Base-by-base conservation (phyloP, 2,329 filamentous ascomycete genomes). In the Colletotrichum navitas region DNA sequence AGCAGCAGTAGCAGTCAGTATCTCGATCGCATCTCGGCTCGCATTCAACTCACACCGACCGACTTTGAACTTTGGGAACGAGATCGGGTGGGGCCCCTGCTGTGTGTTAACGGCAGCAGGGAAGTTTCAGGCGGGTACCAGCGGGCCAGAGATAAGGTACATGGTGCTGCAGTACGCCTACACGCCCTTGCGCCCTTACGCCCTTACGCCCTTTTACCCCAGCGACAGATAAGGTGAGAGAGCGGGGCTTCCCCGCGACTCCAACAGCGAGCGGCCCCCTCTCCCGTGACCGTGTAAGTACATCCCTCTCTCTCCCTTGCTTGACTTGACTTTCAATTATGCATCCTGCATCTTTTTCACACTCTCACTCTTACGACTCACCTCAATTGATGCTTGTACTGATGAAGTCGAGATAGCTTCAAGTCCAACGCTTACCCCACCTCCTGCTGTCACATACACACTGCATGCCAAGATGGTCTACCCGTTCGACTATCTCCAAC, bases 401-500 rank as follows among this genome's bases (percentile, higher is more conserved):
- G 36, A n/a, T 29, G 60, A 41, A 18, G n/a, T 21, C n/a, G 47
- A 24, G 11, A 26, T 21, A 51, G 45, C n/a, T n/a, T 59, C 63
- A 49, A 14, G 32, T 24, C 43, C 39, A 64, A 29, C 21, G 34
- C 5, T 34, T 6, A 47, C 45, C 29, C 26, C 36, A 7, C 21
- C 18, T 26, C 24, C 29, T 18, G 34, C 29, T 18, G 34, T 18
- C 14, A 36, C 56, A 45, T n/a, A 47, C 47, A 49, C 34, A 12
- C 43, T 5, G 6, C 8, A 51, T 52, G 32, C 24, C 36, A 71
- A 70, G 69, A 74, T 74, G 73, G 71, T 71, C 51, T 73, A 73
- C n/a, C 68, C 71, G n/a, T 79, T 85, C 51, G 83, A 86, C 71
- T 94, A 94, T 78, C 85, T 94, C 76, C 88, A 92, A 77, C 92